Evolutionary conservation across 192 early-diverging fungal genomes (phyloP).

Genomic region (Dissophora globulifera): DNA sequence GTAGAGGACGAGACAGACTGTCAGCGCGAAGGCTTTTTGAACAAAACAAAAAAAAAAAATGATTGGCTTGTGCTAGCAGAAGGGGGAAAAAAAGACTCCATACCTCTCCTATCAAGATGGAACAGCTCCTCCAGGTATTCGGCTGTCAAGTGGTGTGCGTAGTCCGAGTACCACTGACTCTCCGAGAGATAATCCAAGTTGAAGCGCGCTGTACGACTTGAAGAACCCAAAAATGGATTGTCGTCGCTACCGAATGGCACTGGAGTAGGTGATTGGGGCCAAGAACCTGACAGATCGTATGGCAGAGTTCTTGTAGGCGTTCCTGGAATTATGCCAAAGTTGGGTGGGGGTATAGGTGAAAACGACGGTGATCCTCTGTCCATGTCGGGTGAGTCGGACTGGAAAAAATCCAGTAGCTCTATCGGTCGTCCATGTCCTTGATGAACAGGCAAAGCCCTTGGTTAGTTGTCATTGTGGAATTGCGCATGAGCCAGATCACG

Average conservation of each 20-base stretch:
- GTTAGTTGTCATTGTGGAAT: background rate
- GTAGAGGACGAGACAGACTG: background rate
- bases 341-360: conserved; percentile 26
- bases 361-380: background rate
- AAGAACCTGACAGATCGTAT: background rate
- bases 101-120: conserved; percentile 37
- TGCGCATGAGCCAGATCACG: no score
- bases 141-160: conserved; percentile 41
- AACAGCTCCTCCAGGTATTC: conserved; percentile 48
- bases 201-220: conserved; percentile 32
- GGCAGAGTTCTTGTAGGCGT: conserved; percentile 7
- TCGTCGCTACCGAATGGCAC: conserved; percentile 20
- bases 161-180: conserved; percentile 53
- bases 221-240: conserved; percentile 39
- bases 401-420: conserved; percentile 14
- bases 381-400: conserved; percentile 2
- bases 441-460: no score
- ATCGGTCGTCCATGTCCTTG: background rate
- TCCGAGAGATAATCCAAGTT: conserved; percentile 43
- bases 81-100: no score
- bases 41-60: no score
- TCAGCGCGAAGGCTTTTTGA: no score
- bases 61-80: no score
- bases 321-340: conserved; percentile 41
- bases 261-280: background rate